Evolutionary conservation across 2,329 filamentous ascomycete genomes (phyloP), one percentile per base, ranked within the genome.

Genomic region (Pseudogymnoascus sp.): DNA sequence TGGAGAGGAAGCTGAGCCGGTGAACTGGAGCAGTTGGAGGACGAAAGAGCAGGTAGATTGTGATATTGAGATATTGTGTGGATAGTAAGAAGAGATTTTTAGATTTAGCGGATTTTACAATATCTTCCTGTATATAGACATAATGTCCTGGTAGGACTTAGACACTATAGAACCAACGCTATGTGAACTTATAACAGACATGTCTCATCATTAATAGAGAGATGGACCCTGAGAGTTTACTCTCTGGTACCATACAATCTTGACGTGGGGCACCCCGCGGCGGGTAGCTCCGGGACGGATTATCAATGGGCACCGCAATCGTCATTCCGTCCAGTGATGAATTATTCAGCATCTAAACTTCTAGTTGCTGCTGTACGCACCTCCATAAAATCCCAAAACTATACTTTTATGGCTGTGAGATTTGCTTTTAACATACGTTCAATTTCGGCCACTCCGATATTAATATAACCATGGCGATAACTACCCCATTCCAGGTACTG

Each of bases 1-100:
- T 75, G 64, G 86, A 88, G 74, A 85, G 78, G 73, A 80, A 77
- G 63, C 70, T 88, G 22, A 70, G 69, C 64, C 68, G 61, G 53
- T 71, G 61, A 62, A 19, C 14, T 60, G 6, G 59, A 8, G 16
- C 6, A 26, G 12, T n/a, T 26, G 11, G 16, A 40, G 12, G 59
- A 11, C 2, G 14, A 26, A 40, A 26, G 33, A 14, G 28, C 10
- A 40, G 19, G 6, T 60, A 40, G 59, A 40, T 26, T 38, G 59
- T 4, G 59, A 16, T 22, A 8, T 37, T 24, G 59, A 19, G 19
- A 19, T 19, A 19, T 19, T 40, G 59, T n/a, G 19, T 26, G 59
- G 59, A n/a, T 60, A 16, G 59, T 60, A 11, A 38, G 22, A 40
- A 3, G 14, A 14, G 3, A 7, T 22, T 40, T 60, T 31, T 60